Evolutionary conservation across 2,329 filamentous ascomycete genomes (phyloP).

Genomic region (Leptographium radiaticola): DNA sequence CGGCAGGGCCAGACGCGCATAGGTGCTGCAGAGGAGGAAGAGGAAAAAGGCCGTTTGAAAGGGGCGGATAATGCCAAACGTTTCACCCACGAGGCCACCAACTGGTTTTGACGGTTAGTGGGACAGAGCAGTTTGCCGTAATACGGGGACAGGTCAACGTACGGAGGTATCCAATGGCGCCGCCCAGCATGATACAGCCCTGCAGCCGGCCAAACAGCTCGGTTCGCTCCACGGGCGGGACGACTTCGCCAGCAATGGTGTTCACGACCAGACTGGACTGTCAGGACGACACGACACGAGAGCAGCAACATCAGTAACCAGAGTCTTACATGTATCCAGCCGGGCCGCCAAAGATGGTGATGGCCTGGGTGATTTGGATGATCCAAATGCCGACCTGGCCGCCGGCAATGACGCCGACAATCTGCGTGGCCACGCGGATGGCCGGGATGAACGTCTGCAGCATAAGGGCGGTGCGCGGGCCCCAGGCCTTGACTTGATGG

Average conservation of each 20-base stretch:
- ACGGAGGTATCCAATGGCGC: conserved; percentile 49
- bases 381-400: conserved; percentile 51
- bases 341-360: conserved; percentile 56
- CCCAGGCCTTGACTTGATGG: conserved; percentile 53
- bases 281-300: not conserved
- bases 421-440: conserved; percentile 48
- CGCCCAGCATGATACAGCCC: conserved; percentile 54
- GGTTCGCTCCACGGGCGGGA: conserved; percentile 45
- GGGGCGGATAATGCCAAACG: conserved; percentile 48
- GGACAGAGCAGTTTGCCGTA: no score
- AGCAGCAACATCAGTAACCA: not conserved
- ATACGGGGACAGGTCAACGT: conserved; percentile 10
- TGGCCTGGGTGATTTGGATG: conserved; percentile 53
- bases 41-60: conserved; percentile 50
- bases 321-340: conserved; percentile 45
- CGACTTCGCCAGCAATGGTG: conserved; percentile 53
- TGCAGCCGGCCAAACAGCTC: conserved; percentile 52
- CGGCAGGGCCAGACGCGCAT: conserved; percentile 28
- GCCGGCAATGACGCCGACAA: conserved; percentile 49
- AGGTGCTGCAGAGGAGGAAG: conserved; percentile 33
- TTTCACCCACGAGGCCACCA: conserved; percentile 52
- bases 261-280: conserved; percentile 44
- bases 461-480: conserved; percentile 48
- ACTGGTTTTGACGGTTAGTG: no score
- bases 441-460: conserved; percentile 53